Base-by-base conservation (phyloP, 176 grass and related monocot genomes). In the Secale cereale region DNA sequence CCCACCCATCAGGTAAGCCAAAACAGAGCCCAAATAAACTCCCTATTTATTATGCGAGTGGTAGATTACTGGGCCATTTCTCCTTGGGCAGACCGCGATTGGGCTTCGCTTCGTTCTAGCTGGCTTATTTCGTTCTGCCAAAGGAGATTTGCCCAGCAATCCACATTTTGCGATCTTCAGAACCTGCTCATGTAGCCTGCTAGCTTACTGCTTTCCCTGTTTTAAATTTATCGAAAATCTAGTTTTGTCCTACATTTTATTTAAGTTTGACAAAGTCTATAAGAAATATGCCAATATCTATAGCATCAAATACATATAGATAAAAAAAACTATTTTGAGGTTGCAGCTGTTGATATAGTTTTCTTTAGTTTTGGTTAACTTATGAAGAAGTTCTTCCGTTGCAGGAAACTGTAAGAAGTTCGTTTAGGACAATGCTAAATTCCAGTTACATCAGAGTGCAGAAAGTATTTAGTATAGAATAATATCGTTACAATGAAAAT, bases 141-240 rank as follows among this genome's bases (percentile, higher is more conserved):
- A 92, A 92, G 89, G 87, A 90, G 89, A 92, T 92, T 94, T 92
- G 78, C 87, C 87, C 92, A 91, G 89, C 81, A 94, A 91, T 90
- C 82, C 82, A 64, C 60, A 86, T 90, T 81, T 81, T 66, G 68
- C 74, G 74, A 5, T 74, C 12, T 40, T 57, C 2, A 3, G 52
- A 57, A 7, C 52, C 17, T 5, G 3, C 33, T 19, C 1, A 11
- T 52, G 12, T 40, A 27, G n/a, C 19, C 6, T 78, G 33, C 76
- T 15, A 62, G 3, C 13, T 37, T 78, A 25, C 12, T 35, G 9
- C 8, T 25, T 57, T 2, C 19, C 22, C 19, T 1, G 19, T 22
- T 57, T 22, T 22, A 57, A 9, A 57, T 22, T 22, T 22, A 57
- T 22, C 0, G 7, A 57, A 22, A 2, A 22, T 22, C 52, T 57